These are phyloP conservation scores for Moesziomyces sp. DNA, from an alignment of 1,284 basidiomycete genomes.

Conservation along the genomic window DNA sequence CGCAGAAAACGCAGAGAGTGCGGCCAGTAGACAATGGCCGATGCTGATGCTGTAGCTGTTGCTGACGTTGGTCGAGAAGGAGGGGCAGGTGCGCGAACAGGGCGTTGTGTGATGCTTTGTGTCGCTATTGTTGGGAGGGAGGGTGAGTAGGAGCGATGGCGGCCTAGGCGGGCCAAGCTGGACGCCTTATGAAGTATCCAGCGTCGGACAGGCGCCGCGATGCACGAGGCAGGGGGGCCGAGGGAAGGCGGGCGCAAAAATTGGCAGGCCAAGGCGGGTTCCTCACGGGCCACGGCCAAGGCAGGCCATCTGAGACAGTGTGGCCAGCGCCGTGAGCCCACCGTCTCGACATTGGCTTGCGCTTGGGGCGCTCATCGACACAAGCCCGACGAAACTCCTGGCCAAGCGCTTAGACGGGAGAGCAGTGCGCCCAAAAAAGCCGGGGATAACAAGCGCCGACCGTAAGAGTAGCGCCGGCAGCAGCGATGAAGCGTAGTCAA, in stretches of 20 bases:
- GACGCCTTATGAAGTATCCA: slow-evolving; percentile 16
- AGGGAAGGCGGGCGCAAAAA: not conserved
- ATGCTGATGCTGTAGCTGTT: not conserved
- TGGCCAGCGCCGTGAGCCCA: not conserved
- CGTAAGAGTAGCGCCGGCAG: no score
- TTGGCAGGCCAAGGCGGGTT: slow-evolving; percentile 1
- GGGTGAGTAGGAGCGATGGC: not conserved
- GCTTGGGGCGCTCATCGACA: not conserved
- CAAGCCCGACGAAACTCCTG: not conserved
- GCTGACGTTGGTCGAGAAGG: not conserved
- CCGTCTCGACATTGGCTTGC: not conserved
- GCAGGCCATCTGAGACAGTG: not conserved
- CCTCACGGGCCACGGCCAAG: not conserved
- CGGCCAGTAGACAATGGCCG: not conserved
- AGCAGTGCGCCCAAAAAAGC: not conserved
- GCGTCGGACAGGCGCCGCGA: not conserved
- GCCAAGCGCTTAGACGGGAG: no score
- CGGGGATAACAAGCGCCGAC: no score
- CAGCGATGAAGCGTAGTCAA: not conserved
- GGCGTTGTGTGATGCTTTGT: not conserved
- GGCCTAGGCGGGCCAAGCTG: slow-evolving; percentile 10
- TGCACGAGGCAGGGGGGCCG: slow-evolving; percentile 6
- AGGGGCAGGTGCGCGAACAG: not conserved
- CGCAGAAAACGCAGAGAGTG: not conserved
- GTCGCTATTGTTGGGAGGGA: not conserved